These are phyloP conservation scores for Pichiaceae sp. DNA, from an alignment of 1,139 yeast genomes.

Conservation along the genomic window DNA sequence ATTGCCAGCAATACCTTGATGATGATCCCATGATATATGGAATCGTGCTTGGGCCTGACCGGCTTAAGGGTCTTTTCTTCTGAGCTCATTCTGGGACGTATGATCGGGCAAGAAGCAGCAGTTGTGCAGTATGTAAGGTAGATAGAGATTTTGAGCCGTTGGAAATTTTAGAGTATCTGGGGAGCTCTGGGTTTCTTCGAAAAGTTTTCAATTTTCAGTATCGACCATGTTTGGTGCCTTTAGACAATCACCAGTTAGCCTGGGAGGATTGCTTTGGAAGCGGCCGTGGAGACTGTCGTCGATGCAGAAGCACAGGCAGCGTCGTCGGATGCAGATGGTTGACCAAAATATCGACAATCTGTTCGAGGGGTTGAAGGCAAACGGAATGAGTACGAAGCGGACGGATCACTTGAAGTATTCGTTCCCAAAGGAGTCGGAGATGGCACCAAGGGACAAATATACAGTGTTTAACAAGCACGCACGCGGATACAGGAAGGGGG, in stretches of 20 bases:
- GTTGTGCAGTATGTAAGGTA: no score
- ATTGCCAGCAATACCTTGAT: no score
- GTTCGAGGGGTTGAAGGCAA: slow-evolving; percentile 49
- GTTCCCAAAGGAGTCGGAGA: slow-evolving; percentile 73
- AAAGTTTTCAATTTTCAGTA: no score
- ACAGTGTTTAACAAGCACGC: slow-evolving; percentile 73
- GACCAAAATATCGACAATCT: slow-evolving; percentile 72
- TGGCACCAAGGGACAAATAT: slow-evolving; percentile 78
- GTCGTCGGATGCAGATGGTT: slow-evolving; percentile 73
- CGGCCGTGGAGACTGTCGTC: slow-evolving; percentile 70
- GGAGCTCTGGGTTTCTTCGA: no score
- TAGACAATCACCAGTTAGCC: slow-evolving; percentile 48
- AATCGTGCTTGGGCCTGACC: no score
- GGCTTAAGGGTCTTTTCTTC: no score
- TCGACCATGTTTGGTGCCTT: slow-evolving; percentile 89
- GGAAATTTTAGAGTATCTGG: no score
- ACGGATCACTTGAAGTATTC: slow-evolving; percentile 44
- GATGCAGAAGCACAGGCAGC: slow-evolving; percentile 74
- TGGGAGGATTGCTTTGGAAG: slow-evolving; percentile 88
- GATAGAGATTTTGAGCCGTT: no score
- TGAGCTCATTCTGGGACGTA: no score
- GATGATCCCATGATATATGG: no score
- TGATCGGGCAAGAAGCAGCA: no score
- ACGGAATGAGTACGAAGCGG: slow-evolving; percentile 40
- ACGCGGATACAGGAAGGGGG: slow-evolving; percentile 77